phyloP scores from a whole-genome alignment of 768 basidiomycete species.

The Lentinula raphanica region DNA sequence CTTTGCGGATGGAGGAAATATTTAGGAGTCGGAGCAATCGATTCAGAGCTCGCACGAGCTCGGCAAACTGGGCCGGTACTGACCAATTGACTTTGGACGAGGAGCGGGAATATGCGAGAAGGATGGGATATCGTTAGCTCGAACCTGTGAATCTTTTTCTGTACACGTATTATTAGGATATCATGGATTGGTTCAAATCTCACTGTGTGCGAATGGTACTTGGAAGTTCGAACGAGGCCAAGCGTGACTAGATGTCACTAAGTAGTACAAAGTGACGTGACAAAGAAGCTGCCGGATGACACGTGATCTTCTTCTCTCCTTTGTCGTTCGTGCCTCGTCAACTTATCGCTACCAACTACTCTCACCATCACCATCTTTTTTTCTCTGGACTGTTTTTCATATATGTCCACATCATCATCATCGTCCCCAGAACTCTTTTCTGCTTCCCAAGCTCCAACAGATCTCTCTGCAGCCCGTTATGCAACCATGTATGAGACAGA shows the following conservation, averaged over 20 bases:
- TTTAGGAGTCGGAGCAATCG: slow-evolving; percentile 74
- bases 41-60: slow-evolving; percentile 87
- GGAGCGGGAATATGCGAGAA: slow-evolving; percentile 78
- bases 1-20: slow-evolving; percentile 88
- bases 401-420: slow-evolving; percentile 75
- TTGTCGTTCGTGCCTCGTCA: neutral
- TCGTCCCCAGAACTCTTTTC: slow-evolving; percentile 71
- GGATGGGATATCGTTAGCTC: slow-evolving; percentile 76
- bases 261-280: neutral
- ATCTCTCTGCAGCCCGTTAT: slow-evolving; percentile 32
- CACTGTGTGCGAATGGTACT: too few relatives aligned
- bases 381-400: slow-evolving; percentile 21
- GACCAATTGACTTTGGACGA: slow-evolving; percentile 83
- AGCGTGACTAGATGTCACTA: neutral
- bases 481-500: slow-evolving; percentile 71
- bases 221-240: too few relatives aligned
- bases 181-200: neutral
- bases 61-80: slow-evolving; percentile 94
- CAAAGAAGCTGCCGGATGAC: neutral
- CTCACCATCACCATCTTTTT: slow-evolving; percentile 20
- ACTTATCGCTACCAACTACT: neutral
- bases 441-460: slow-evolving; percentile 26
- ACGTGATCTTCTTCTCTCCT: neutral
- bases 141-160: neutral
- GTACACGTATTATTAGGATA: too few relatives aligned